Percentiles rank a stretch among this genome's conserved stretches.
These are phyloP conservation scores for Phaffia tasmanica DNA, from an alignment of 768 basidiomycete genomes.

Conservation along the genomic window DNA sequence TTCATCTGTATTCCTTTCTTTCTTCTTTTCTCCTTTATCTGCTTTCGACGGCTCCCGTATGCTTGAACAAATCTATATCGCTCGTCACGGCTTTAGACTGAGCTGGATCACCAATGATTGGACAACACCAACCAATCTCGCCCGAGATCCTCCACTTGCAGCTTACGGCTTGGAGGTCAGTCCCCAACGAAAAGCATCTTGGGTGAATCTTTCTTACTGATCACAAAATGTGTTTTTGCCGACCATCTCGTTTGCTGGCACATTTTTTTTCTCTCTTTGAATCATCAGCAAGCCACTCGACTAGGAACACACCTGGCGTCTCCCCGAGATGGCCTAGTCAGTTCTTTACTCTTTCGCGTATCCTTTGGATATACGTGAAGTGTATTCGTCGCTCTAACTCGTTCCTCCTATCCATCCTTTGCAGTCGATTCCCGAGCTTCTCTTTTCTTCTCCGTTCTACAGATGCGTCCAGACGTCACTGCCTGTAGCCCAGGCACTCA, in stretches of 20 bases:
- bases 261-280: slow-evolving; percentile 15
- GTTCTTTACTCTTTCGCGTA: neutral
- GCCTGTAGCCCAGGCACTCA: slow-evolving; percentile 29
- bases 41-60: slow-evolving; percentile 18
- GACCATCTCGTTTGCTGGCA: slow-evolving; percentile 19
- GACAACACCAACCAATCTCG: slow-evolving; percentile 32
- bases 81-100: slow-evolving; percentile 23
- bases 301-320: slow-evolving; percentile 32
- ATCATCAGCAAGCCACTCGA: slow-evolving; percentile 28
- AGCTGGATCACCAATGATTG: slow-evolving; percentile 37
- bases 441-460: slow-evolving; percentile 37
- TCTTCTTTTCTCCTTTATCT: too few species aligned
- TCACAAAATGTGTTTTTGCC: neutral
- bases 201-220: neutral
- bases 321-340: slow-evolving; percentile 22
- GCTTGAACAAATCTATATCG: slow-evolving; percentile 37
- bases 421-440: slow-evolving; percentile 33
- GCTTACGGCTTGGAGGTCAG: slow-evolving; percentile 12
- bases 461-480: slow-evolving; percentile 37
- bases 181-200: neutral
- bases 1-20: too few species aligned
- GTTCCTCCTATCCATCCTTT: neutral
- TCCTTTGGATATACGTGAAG: slow-evolving; percentile 16
- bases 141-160: slow-evolving; percentile 35
- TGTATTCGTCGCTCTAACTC: slow-evolving; percentile 5